Evolutionary conservation across 352 stramenopile genomes (phyloP).

Genomic region (Peronospora destructor): DNA sequence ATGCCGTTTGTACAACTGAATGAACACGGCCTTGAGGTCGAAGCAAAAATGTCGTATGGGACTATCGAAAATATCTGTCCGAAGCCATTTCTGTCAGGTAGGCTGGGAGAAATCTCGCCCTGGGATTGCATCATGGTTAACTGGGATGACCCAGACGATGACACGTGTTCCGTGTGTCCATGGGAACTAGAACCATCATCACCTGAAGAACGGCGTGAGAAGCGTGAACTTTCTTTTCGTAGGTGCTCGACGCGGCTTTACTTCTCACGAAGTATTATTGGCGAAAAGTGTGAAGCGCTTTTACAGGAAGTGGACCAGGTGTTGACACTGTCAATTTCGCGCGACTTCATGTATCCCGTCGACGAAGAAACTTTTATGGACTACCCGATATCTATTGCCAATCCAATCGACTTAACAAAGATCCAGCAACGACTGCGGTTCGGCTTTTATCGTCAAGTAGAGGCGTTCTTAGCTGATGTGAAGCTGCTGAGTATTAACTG

Average conservation of each 20-base stretch:
- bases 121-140: constrained; percentile 75
- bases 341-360: constrained; percentile 78
- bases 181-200: constrained; percentile 70
- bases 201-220: constrained; percentile 29
- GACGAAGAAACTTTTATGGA: constrained; percentile 62
- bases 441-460: constrained; percentile 79
- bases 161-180: constrained; percentile 58
- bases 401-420: constrained; percentile 79
- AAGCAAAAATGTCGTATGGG: constrained; percentile 54
- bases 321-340: constrained; percentile 61
- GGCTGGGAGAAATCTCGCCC: constrained; percentile 31
- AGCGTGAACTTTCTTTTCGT: constrained; percentile 35
- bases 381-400: constrained; percentile 77
- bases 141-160: constrained; percentile 66
- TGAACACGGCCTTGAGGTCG: constrained; percentile 46
- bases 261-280: constrained; percentile 45
- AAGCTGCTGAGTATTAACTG: constrained; percentile 73
- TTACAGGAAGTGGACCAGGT: constrained; percentile 53
- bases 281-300: constrained; percentile 39
- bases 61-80: constrained; percentile 42
- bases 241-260: constrained; percentile 35
- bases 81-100: constrained; percentile 23
- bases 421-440: constrained; percentile 58
- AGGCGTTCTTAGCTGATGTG: constrained; percentile 73
- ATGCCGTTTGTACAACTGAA: constrained; percentile 70